These are phyloP conservation scores for Lepiota venenata DNA, from an alignment of 768 basidiomycete genomes.

Conservation along the genomic window DNA sequence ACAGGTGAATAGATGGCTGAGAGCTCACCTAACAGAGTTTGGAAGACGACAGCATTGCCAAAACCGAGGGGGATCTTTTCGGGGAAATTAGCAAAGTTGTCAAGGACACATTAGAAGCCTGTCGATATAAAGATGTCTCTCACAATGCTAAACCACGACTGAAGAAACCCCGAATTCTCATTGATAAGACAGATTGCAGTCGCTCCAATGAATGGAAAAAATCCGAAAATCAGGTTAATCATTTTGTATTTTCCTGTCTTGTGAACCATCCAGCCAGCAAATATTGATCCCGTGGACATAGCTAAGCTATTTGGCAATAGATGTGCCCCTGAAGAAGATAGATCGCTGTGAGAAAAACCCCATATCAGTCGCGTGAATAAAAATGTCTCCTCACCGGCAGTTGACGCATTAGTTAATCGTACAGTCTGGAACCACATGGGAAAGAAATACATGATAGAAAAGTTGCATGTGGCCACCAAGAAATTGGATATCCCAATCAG, in stretches of 20 bases:
- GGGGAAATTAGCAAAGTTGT: neutral
- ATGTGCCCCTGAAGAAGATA: constrained; percentile 43
- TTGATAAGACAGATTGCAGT: constrained; percentile 44
- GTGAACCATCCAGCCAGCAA: constrained; percentile 70
- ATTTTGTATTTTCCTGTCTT: constrained; percentile 59
- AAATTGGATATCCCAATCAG: constrained; percentile 72
- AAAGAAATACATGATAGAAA: constrained; percentile 74
- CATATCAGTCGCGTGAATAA: neutral
- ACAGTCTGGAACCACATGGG: constrained; percentile 88
- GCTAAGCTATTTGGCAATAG: constrained; percentile 58
- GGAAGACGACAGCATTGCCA: constrained; percentile 67
- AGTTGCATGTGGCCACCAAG: constrained; percentile 72
- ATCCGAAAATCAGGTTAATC: constrained; percentile 59
- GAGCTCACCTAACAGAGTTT: constrained; percentile 61
- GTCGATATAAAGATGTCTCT: constrained; percentile 16
- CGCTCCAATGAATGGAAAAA: constrained; percentile 58
- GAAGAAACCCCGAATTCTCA: constrained; percentile 45
- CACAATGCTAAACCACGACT: constrained; percentile 63
- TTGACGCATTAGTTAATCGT: constrained; percentile 60
- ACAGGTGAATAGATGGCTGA: neutral
- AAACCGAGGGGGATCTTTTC: constrained; percentile 66
- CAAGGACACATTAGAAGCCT: neutral
- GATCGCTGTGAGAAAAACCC: neutral
- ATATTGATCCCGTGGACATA: constrained; percentile 61
- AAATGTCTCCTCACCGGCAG: constrained; percentile 28